phyloP scores from a whole-genome alignment of 1,139 yeast genomes.

The Protomyces arabidopsidicola region DNA sequence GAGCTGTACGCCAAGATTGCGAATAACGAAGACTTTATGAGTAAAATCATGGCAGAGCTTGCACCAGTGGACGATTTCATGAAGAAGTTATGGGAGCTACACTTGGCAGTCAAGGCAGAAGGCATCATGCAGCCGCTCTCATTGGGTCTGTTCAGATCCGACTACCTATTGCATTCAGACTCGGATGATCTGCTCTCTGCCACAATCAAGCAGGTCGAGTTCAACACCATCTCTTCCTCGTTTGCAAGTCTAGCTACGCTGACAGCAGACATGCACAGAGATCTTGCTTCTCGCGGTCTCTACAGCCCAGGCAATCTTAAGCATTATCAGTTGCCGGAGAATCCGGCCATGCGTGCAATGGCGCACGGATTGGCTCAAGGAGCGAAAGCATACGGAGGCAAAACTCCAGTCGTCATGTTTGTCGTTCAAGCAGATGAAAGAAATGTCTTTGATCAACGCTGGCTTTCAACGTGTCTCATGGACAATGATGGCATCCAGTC shows the following conservation, averaged over 20 bases:
- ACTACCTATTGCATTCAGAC: slow-evolving; percentile 66
- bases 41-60: slow-evolving; percentile 48
- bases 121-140: slow-evolving; percentile 59
- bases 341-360: slow-evolving; percentile 57
- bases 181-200: slow-evolving; percentile 35
- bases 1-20: slow-evolving; percentile 64
- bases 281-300: slow-evolving; percentile 38
- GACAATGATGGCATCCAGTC: slow-evolving; percentile 55
- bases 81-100: slow-evolving; percentile 64
- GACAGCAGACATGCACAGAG: slow-evolving; percentile 64
- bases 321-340: slow-evolving; percentile 56
- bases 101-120: slow-evolving; percentile 45
- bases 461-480: slow-evolving; percentile 66
- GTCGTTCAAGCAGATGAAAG: slow-evolving; percentile 82
- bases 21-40: slow-evolving; percentile 58
- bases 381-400: slow-evolving; percentile 44
- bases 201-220: slow-evolving; percentile 83
- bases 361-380: slow-evolving; percentile 65
- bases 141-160: slow-evolving; percentile 84
- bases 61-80: slow-evolving; percentile 55
- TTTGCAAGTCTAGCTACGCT: slow-evolving; percentile 85
- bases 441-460: slow-evolving; percentile 86
- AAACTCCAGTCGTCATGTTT: slow-evolving; percentile 58
- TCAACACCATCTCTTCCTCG: slow-evolving; percentile 91
- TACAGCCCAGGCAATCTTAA: slow-evolving; percentile 37